A percentile compares a stretch with the other conserved stretches of the same genome.
Conservation (phyloP, 2,329 filamentous ascomycete genomes). For the Beauveria caledonica region DNA sequence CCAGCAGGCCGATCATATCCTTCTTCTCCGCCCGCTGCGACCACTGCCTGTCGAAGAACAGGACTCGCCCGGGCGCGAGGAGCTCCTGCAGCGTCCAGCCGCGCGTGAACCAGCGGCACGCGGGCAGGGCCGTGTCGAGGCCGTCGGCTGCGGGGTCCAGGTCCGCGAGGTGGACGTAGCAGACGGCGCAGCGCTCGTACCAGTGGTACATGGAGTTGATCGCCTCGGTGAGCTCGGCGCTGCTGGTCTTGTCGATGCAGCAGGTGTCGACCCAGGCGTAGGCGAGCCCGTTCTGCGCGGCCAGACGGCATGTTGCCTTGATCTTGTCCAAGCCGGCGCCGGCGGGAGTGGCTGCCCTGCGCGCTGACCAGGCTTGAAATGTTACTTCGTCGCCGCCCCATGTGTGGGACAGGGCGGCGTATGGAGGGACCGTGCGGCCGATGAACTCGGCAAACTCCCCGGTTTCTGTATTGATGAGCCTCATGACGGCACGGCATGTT, state of each 20-base stretch:
- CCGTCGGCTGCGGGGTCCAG: neutral
- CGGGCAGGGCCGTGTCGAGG: constrained; percentile 10
- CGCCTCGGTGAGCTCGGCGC: no score
- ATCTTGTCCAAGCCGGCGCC: neutral
- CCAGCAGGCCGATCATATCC: neutral
- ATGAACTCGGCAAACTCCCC: neutral
- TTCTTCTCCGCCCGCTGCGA: neutral
- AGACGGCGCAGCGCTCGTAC: no score
- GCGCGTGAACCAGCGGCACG: constrained; percentile 18
- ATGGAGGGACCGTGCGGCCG: constrained; percentile 14
- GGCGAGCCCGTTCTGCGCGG: constrained; percentile 9
- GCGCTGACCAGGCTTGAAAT: constrained; percentile 18
- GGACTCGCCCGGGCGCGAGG: constrained; percentile 17
- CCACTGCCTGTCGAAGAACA: constrained; percentile 20
- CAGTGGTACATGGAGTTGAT: constrained; percentile 12
- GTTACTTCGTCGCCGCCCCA: constrained; percentile 20
- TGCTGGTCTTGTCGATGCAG: no score
- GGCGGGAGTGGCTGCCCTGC: neutral
- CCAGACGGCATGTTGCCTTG: neutral
- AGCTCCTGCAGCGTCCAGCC: no score
- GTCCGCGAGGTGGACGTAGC: no score
- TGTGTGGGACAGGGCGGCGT: constrained; percentile 19
- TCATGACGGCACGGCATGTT: no score
- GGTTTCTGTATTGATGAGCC: neutral
- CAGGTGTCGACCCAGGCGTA: constrained; percentile 11